These are phyloP conservation scores for Angomonas desouzai DNA, from an alignment of 208 protist genomes.

Conservation along the genomic window DNA sequence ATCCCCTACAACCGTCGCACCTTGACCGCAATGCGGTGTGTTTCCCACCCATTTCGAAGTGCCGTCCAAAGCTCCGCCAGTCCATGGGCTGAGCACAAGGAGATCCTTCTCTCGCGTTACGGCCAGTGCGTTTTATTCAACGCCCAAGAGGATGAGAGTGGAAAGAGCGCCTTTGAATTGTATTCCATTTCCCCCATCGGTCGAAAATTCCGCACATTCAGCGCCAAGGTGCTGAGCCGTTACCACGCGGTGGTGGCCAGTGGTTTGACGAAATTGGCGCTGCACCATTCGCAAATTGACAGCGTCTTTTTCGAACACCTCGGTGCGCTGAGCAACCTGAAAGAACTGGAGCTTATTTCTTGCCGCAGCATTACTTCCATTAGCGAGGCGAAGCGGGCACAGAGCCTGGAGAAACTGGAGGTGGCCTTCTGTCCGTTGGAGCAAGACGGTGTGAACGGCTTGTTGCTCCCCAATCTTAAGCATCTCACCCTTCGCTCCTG, in stretches of 20 bases:
- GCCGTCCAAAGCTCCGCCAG: conserved; percentile 63
- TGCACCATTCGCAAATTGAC: conserved; percentile 72
- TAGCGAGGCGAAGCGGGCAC: conserved; percentile 36
- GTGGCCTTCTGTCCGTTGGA: conserved; percentile 70
- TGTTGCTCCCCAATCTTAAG: conserved; percentile 52
- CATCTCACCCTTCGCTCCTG: conserved; percentile 61
- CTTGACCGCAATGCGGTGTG: conserved; percentile 70
- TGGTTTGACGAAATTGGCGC: conserved; percentile 55
- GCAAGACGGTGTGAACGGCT: conserved; percentile 49
- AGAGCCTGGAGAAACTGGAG: conserved; percentile 50
- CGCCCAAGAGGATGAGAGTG: conserved; percentile 59
- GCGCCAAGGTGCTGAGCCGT: conserved; percentile 57
- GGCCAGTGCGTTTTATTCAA: conserved; percentile 82
- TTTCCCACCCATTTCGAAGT: conserved; percentile 70
- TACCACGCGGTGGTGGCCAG: conserved; percentile 65
- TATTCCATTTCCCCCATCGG: conserved; percentile 72
- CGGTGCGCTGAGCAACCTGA: conserved; percentile 41
- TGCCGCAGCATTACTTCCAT: conserved; percentile 69
- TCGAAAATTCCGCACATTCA: conserved; percentile 68
- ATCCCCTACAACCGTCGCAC: conserved; percentile 86
- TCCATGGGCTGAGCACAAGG: conserved; percentile 60
- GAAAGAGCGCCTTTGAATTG: conserved; percentile 54
- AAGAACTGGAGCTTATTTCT: conserved; percentile 65
- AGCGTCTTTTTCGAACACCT: conserved; percentile 65
- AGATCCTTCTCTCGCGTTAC: conserved; percentile 77